Evolutionary conservation across 495 filamentous ascomycete species (phyloP).

Genomic region (Corynascus novoguineensis): DNA sequence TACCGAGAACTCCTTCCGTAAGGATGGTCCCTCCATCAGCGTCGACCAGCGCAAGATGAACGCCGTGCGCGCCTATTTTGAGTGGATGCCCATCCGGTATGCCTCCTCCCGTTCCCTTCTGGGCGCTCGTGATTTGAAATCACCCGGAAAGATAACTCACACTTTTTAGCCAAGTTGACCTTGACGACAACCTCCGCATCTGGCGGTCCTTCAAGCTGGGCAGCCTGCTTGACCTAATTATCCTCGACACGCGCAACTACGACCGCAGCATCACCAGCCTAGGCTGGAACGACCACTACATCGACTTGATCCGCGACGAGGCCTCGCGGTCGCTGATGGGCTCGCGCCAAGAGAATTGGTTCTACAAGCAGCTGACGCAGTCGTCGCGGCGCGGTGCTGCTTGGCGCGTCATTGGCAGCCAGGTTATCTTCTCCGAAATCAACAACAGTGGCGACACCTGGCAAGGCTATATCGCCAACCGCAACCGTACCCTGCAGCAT

Average conservation of each 20-base stretch:
- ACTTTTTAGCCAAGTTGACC: conserved; percentile 49
- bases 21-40: conserved; percentile 49
- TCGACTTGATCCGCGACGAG: conserved; percentile 51
- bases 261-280: conserved; percentile 50
- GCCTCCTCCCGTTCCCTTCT: conserved; percentile 10
- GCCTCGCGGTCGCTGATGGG: conserved; percentile 58
- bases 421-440: conserved; percentile 57
- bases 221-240: conserved; percentile 55
- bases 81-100: conserved; percentile 48
- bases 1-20: conserved; percentile 57
- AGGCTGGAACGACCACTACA: conserved; percentile 52
- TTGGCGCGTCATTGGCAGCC: conserved; percentile 60
- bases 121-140: no score
- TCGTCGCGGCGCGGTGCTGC: conserved; percentile 49
- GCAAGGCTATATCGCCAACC: conserved; percentile 55
- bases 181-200: conserved; percentile 62
- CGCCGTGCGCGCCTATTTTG: conserved; percentile 61
- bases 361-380: conserved; percentile 50
- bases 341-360: conserved; percentile 58
- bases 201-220: conserved; percentile 60
- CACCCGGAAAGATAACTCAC: conserved; percentile 1
- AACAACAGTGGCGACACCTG: conserved; percentile 38
- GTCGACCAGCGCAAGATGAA: conserved; percentile 65
- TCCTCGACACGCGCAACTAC: conserved; percentile 61
- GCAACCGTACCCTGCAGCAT: conserved; percentile 54